A percentile compares a stretch with the other conserved stretches of the same genome.
Conservation (phyloP, 2,329 filamentous ascomycete species). For the Fonsecaea pedrosoi region DNA sequence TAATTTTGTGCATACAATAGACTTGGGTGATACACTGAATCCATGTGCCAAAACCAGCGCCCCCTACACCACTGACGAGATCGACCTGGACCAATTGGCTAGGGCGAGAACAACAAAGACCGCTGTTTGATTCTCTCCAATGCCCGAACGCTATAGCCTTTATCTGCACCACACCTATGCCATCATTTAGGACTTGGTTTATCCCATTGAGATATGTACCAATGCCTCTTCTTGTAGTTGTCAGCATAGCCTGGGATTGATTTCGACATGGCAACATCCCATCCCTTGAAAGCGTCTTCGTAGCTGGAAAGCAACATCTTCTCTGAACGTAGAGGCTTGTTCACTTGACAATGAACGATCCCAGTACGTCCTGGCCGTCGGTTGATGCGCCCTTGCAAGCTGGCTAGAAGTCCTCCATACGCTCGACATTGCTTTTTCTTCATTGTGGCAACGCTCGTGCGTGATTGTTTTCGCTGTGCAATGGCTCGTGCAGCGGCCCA, state of each 20-base stretch:
- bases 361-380: not conserved
- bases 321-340: not conserved
- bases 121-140: not conserved
- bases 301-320: constrained; percentile 5
- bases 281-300: constrained; percentile 9
- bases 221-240: constrained; percentile 11
- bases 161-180: not conserved
- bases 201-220: constrained; percentile 14
- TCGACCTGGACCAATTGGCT: no score
- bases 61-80: not conserved
- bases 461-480: not conserved
- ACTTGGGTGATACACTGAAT: not conserved
- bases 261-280: constrained; percentile 16
- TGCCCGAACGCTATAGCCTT: not conserved
- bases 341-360: constrained; percentile 11
- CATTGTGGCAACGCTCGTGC: not conserved
- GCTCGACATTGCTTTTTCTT: not conserved
- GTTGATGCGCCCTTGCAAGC: not conserved
- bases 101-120: not conserved
- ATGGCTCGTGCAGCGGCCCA: not conserved
- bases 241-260: constrained; percentile 11
- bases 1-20: not conserved
- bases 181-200: constrained; percentile 5
- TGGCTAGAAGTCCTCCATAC: constrained; percentile 4
- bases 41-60: not conserved